phyloP scores from a whole-genome alignment of 805 yeast genomes.

The Candida caryicola region DNA sequence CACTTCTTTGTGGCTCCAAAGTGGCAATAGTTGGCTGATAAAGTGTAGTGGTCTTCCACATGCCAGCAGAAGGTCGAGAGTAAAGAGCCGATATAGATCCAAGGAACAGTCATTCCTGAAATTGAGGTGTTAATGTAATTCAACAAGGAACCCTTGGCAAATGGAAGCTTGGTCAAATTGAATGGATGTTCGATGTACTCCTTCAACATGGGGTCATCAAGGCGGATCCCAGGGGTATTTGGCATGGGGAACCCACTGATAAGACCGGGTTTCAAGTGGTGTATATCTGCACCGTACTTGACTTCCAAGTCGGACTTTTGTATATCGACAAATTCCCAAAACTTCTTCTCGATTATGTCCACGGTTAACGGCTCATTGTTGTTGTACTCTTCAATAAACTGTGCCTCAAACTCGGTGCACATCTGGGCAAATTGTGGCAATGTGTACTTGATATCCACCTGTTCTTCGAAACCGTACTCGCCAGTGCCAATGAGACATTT shows the following conservation, averaged over 20 bases:
- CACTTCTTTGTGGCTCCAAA: constrained; percentile 86
- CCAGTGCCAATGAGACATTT: constrained; percentile 84
- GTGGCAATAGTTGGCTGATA: constrained; percentile 90
- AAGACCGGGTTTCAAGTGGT: constrained; percentile 60
- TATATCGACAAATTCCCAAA: constrained; percentile 55
- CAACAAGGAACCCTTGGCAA: constrained; percentile 64
- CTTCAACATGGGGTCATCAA: constrained; percentile 14
- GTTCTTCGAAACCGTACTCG: constrained; percentile 82
- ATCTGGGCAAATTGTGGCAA: constrained; percentile 57
- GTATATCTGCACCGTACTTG: constrained; percentile 84
- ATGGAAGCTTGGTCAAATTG: constrained; percentile 73
- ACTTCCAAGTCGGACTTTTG: constrained; percentile 53
- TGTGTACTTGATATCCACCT: constrained; percentile 49
- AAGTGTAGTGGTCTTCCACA: constrained; percentile 89
- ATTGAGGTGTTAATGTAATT: constrained; percentile 63
- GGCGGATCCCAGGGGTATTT: constrained; percentile 14
- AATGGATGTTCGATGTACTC: constrained; percentile 61
- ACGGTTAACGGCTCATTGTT: constrained; percentile 33
- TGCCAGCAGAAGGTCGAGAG: constrained; percentile 97
- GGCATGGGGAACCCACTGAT: constrained; percentile 72
- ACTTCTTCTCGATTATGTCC: constrained; percentile 54
- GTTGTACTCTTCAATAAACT: constrained; percentile 37
- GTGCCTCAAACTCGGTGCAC: constrained; percentile 48
- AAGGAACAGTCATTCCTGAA: constrained; percentile 93
- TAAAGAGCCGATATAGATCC: constrained; percentile 89